Evolutionary conservation across 2,329 filamentous ascomycete genomes (phyloP), one percentile per base, ranked within the genome.

Genomic region (Colletotrichum paranaense): DNA sequence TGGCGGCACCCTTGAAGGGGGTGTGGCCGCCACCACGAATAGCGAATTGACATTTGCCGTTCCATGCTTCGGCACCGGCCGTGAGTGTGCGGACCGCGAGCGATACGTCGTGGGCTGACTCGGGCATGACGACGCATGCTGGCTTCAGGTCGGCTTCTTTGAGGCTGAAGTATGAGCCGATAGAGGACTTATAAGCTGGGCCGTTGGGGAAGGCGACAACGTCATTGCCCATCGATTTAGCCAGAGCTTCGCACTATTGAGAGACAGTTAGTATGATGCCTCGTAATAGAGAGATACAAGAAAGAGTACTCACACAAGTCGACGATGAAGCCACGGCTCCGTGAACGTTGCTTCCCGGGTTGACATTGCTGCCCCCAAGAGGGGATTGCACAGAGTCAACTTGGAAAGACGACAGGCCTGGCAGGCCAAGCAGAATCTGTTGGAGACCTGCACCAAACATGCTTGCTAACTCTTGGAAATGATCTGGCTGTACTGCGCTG

Each of bases 11-110:
- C 9, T 55, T 67, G 35, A 46, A 70, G 8, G 72, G 58, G 0
- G 58, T 62, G 19, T 75, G 73, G 1, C 73, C 70, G 2, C 73
- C 73, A 16, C 73, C 62, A 6, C 73, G 73, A 8, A 75, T 73
- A n/a, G 73, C 73, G 8, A 75, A 69, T 2, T 65, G 30, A 8
- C 59, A 69, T 22, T 28, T 6, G 1, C n/a, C 24, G 6, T 64
- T 32, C 14, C 32, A 26, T 0, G 24, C 7, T 2, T 64, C 32
- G 1, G 26, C 35, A 0, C 58, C 66, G 0, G 9, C 4, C 0
- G 57, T 63, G 6, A 68, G 66, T 4, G 58, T 30, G 3, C n/a
- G 46, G 1, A 68, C 32, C 2, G 66, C 58, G 5, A 57, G 14
- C 1, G 78, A 78, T n/a, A 74, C 72, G 26, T 71, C 62, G 2